A percentile compares a stretch with the other conserved stretches of the same genome.
phyloP scores from a whole-genome alignment of 2,329 filamentous ascomycete genomes.

The Aureobasidium leucospermi region DNA sequence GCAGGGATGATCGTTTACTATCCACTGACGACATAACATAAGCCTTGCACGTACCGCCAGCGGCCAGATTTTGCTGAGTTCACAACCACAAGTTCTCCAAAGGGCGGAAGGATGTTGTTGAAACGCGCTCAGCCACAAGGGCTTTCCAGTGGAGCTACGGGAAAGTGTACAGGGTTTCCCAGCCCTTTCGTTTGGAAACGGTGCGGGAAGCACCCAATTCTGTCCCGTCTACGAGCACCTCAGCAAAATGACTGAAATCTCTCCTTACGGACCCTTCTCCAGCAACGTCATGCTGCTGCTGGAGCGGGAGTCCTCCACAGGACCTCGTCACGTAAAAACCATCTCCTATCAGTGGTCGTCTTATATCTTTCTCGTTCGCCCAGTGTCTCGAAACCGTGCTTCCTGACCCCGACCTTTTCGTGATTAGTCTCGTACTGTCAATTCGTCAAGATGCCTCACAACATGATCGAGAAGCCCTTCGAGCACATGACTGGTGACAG shows the following conservation, averaged over 20 bases:
- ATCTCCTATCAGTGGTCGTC: background rate
- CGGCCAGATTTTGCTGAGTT: background rate
- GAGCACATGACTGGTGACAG: constrained; percentile 1
- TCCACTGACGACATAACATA: background rate
- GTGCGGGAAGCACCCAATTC: background rate
- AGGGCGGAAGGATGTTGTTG: background rate
- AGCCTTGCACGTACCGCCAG: background rate
- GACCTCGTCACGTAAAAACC: background rate
- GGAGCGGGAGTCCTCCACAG: background rate
- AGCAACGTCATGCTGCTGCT: constrained; percentile 6
- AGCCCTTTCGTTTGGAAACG: background rate
- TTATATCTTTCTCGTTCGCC: background rate
- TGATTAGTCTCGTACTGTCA: background rate
- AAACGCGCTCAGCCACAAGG: background rate
- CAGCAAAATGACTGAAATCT: background rate
- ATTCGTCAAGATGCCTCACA: background rate
- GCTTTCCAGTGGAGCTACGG: background rate
- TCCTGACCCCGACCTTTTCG: too few species aligned
- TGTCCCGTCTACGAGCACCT: background rate
- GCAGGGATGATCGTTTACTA: background rate
- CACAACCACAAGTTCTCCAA: background rate
- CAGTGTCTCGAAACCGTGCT: background rate
- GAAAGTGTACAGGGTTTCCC: background rate
- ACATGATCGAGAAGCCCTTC: constrained; percentile 9
- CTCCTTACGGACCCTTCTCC: background rate